phyloP scores from a whole-genome alignment of 2,329 filamentous ascomycete species.

The Claviceps lovelessii region DNA sequence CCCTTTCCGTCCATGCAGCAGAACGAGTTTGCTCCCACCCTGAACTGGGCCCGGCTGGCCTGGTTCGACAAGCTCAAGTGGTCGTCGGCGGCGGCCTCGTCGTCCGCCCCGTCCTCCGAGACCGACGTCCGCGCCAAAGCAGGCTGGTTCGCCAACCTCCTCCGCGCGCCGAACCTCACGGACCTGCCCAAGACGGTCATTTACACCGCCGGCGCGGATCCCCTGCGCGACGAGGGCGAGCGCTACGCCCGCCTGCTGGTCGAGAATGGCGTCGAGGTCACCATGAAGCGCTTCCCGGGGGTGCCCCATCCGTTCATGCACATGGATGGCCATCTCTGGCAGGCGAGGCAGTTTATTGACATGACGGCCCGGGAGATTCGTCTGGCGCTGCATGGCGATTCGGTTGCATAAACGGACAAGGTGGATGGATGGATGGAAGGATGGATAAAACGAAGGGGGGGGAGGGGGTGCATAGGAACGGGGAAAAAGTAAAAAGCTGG shows the following conservation, averaged over 20 bases:
- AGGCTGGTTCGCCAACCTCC: conserved; percentile 19
- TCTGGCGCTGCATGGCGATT: conserved; percentile 11
- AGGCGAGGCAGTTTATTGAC: conserved; percentile 21
- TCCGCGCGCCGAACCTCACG: conserved; percentile 20
- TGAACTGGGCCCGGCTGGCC: conserved; percentile 28
- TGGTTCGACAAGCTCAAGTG: conserved; percentile 26
- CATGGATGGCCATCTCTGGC: conserved; percentile 27
- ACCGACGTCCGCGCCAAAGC: conserved; percentile 5
- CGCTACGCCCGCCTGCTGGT: conserved; percentile 28
- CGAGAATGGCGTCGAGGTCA: conserved; percentile 30
- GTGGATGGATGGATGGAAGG: no score
- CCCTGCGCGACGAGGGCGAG: conserved; percentile 34
- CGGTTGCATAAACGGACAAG: no score
- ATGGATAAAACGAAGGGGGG: not conserved
- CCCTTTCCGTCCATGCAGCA: conserved; percentile 26
- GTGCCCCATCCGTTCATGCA: conserved; percentile 37
- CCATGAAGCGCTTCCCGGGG: conserved; percentile 29
- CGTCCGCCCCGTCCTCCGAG: conserved; percentile 2
- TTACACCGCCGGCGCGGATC: conserved; percentile 29
- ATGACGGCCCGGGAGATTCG: conserved; percentile 18
- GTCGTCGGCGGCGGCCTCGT: conserved; percentile 9
- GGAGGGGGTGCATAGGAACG: no score
- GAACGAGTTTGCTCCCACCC: conserved; percentile 27
- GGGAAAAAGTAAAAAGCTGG: no score
- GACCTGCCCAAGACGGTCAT: conserved; percentile 25